Percentiles rank a stretch among this genome's conserved stretches.
Conservation (phyloP, 192 early-diverging fungal genomes). For the Spinellus fusiger region DNA sequence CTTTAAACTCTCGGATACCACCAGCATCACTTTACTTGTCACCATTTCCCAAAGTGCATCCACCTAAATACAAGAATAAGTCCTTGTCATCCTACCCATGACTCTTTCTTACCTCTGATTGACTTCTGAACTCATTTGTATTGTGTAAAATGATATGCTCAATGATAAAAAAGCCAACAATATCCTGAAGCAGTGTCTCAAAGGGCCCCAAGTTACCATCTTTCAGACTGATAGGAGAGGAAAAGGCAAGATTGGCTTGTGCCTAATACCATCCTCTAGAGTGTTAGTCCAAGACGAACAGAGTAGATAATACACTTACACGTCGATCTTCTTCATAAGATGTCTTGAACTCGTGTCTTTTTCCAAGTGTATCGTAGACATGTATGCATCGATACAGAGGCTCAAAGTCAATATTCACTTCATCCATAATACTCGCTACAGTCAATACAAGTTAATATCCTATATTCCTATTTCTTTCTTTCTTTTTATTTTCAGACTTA, state of each 20-base stretch:
- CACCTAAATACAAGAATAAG: conserved; percentile 41
- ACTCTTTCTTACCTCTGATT: conserved; percentile 44
- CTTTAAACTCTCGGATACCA: conserved; percentile 73
- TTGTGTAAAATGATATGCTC: conserved; percentile 85
- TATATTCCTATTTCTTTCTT: neutral
- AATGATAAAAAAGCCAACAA: conserved; percentile 95
- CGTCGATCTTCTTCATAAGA: conserved; percentile 88
- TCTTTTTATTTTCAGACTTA: conserved; percentile 29
- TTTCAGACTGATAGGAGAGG: conserved; percentile 62
- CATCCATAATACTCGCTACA: conserved; percentile 57
- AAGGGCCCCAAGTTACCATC: conserved; percentile 63
- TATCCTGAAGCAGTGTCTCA: conserved; percentile 74
- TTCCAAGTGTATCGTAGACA: conserved; percentile 91
- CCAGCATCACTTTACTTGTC: conserved; percentile 71
- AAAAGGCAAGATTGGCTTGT: conserved; percentile 84
- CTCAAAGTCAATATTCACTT: conserved; percentile 83
- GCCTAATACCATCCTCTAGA: conserved; percentile 35
- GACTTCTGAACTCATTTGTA: conserved; percentile 85
- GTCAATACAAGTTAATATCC: neutral
- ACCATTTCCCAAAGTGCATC: conserved; percentile 88
- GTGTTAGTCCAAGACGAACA: no score
- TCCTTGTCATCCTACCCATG: neutral
- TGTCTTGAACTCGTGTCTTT: conserved; percentile 76
- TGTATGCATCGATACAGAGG: conserved; percentile 95
- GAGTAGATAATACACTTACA: conserved; percentile 26